Evolutionary conservation across 2,329 filamentous ascomycete genomes (phyloP), one percentile per base, ranked within the genome.

Genomic region (Plectosphaerella plurivora): DNA sequence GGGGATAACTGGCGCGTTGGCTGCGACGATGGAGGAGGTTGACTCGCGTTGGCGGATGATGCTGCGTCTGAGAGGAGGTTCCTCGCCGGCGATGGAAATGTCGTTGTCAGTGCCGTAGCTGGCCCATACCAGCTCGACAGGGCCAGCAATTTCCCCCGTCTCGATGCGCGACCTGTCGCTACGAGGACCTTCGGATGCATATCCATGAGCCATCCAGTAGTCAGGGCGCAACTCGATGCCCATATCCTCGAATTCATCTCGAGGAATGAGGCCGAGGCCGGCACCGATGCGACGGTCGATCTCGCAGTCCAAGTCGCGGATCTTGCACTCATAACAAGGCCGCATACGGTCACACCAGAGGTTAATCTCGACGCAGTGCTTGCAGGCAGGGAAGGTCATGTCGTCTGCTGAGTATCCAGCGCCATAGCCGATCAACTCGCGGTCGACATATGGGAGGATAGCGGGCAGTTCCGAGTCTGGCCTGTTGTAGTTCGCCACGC

Each of bases 261-360:
- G 18, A 2, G 41, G 41, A 3, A 44, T 20, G 2, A 18, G 41
- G 7, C 41, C 41, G 3, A 44, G 18, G 12, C 12, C 37, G 8
- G 15, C 16, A 18, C 28, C 35, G 33, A 36, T 41, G 10, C 24
- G 28, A 3, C 28, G 8, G 16, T 39, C 9, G 8, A 44, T 44
- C 4, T n/a, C 7, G 41, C 41, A 44, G 7, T 44, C 11, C 41
- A 37, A 24, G 10, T 51, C 28, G 1, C 51, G 55, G 18, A 52
- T 35, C 8, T 49, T 18, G 11, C 70, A 73, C 4, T 62, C 66
- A 49, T 71, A 66, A 51, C 70, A 73, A 1, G 70, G 70, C 18
- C 68, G 62, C 50, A 68, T 67, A 2, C 65, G 63, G 47, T 73
- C 70, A 53, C 70, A 73, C 9, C 28, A 45, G 3, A 48, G 33